Conservation (phyloP, 2,329 filamentous ascomycete genomes). For the Ophiostoma himal-ulmi region DNA sequence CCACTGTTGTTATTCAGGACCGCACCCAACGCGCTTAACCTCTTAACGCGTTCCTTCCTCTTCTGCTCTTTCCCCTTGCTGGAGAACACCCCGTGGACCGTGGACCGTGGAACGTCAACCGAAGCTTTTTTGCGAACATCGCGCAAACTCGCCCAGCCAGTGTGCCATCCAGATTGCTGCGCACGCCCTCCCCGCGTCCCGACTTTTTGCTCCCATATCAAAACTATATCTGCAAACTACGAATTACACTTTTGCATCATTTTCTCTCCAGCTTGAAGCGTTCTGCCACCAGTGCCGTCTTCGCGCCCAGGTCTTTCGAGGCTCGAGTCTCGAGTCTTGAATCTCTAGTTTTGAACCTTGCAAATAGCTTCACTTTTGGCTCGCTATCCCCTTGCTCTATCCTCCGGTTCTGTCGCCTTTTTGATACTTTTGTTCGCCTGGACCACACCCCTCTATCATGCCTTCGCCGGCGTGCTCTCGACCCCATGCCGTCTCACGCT, state of each 20-base stretch:
- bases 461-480: constrained; percentile 32
- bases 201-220: background rate
- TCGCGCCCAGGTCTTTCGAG: background rate
- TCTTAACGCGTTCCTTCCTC: constrained; percentile 24
- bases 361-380: constrained; percentile 10
- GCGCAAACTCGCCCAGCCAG: constrained; percentile 16
- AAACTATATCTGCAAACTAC: background rate
- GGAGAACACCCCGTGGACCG: background rate
- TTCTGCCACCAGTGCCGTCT: background rate
- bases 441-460: constrained; percentile 32
- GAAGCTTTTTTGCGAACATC: constrained; percentile 17
- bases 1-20: background rate
- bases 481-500: constrained; percentile 37
- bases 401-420: background rate
- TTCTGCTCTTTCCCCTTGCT: constrained; percentile 4
- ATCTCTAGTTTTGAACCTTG: background rate
- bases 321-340: background rate
- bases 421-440: background rate
- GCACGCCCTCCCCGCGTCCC: constrained; percentile 2
- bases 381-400: background rate
- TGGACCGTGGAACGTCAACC: constrained; percentile 7
- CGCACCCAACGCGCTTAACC: constrained; percentile 23
- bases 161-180: background rate
- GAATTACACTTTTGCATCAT: background rate
- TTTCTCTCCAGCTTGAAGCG: background rate